Evolutionary conservation across 1,284 basidiomycete genomes (phyloP), one percentile per base, ranked within the genome.

Genomic region (Pseudozyma thailandica): DNA sequence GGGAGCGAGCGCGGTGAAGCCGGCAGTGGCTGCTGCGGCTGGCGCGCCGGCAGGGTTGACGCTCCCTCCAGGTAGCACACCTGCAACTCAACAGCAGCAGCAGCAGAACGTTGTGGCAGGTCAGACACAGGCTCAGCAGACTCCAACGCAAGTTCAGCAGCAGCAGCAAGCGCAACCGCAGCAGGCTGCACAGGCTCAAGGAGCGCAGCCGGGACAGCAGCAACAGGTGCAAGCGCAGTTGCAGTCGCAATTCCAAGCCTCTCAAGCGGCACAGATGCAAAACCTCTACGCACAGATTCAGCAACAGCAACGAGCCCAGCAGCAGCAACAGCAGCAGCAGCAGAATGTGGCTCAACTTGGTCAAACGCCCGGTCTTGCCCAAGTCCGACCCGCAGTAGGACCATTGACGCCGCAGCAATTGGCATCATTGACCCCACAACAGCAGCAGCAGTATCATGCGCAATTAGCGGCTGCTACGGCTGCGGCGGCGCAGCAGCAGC

Each of bases 401-500:
- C 61, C 68, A 0, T 18, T 71, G 37, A 71, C 52, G 16, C 51
- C 50, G 45, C 63, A 66, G 16, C 70, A 72, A 49, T 23, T 68
- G 20, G 54, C 60, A 5, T 58, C 55, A 23, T 50, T 68, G 30
- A 63, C 70, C 0, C 63, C 70, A 6, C 56, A 59, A 16, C 63
- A 66, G 35, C 63, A 66, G 41, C 70, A 72, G 46, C 70, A 72
- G 45, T 72, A 72, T 27, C 70, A 68, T 25, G 60, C 63, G 1
- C 63, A 66, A 25, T 23, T 72, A 12, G 69, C 62, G 9, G 62
- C 69, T 4, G 69, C 69, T 6, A 58, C 58, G 6, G 70, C 70
- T 4, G 70, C 70, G 2, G 63, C 63, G 2, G 63, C 63, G 10
- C 70, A 72, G 42, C 70, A 72, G 35, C 63, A 68, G 43, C 70